phyloP scores from a whole-genome alignment of 495 filamentous ascomycete species.

The Penicillium nucicola region DNA sequence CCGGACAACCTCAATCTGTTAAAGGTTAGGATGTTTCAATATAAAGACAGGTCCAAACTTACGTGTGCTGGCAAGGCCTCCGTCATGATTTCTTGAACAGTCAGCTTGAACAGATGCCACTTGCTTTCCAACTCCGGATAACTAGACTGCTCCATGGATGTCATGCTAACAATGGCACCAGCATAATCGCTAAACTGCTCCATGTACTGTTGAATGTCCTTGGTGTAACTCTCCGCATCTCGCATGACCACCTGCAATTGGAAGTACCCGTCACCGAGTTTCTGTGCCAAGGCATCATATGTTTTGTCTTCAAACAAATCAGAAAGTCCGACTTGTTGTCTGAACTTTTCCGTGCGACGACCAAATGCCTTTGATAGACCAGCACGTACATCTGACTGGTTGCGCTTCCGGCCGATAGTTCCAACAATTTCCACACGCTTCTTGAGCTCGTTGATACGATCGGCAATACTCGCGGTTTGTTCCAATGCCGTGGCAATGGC shows the following conservation, averaged over 20 bases:
- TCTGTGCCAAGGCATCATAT: conserved; percentile 72
- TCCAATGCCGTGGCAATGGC: conserved; percentile 60
- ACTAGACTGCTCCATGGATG: conserved; percentile 57
- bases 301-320: conserved; percentile 72
- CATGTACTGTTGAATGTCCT: conserved; percentile 64
- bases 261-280: conserved; percentile 82
- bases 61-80: conserved; percentile 83
- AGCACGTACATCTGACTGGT: conserved; percentile 81
- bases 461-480: conserved; percentile 65
- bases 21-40: conserved; percentile 2
- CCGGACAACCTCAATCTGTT: conserved; percentile 67
- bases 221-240: conserved; percentile 84
- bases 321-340: conserved; percentile 63
- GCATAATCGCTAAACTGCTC: conserved; percentile 69
- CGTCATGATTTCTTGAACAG: conserved; percentile 75
- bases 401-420: conserved; percentile 80
- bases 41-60: conserved; percentile 34
- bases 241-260: conserved; percentile 85
- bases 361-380: conserved; percentile 85
- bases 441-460: conserved; percentile 89
- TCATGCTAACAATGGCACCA: conserved; percentile 62
- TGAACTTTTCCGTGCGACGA: conserved; percentile 74
- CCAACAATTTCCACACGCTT: conserved; percentile 86
- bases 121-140: conserved; percentile 84
- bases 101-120: conserved; percentile 81